Conservation (phyloP, 306 rosid species). For the Acacia melanoxylon region DNA sequence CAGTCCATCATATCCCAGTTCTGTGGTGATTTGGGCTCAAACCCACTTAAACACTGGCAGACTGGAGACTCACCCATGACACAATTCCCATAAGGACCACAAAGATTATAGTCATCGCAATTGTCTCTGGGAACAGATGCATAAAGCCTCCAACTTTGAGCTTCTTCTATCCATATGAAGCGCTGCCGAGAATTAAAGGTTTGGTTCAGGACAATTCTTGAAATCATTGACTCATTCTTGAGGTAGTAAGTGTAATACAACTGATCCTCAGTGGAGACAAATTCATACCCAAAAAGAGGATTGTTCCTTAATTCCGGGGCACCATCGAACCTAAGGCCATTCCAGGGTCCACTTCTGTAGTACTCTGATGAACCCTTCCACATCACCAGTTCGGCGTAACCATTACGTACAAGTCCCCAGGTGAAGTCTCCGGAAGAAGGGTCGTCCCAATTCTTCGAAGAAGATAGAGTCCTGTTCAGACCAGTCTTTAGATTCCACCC, state of each 20-base stretch:
- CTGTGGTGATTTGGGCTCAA: conserved; percentile 41
- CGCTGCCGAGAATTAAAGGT: conserved; percentile 29
- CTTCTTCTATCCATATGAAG: conserved; percentile 40
- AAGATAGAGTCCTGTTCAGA: conserved; percentile 30
- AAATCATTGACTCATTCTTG: conserved; percentile 35
- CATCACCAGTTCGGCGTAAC: conserved; percentile 40
- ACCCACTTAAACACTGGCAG: conserved; percentile 53
- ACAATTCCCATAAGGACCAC: conserved; percentile 54
- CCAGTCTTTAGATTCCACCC: conserved; percentile 54
- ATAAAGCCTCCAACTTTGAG: conserved; percentile 45
- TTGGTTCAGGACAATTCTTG: conserved; percentile 52
- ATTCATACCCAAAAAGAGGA: conserved; percentile 35
- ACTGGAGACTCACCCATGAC: conserved; percentile 35
- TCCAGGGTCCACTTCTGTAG: conserved; percentile 53
- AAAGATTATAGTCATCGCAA: conserved; percentile 49
- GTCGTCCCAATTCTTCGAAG: conserved; percentile 52
- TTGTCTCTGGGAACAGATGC: conserved; percentile 46
- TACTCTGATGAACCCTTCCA: conserved; percentile 33
- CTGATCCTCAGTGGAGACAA: conserved; percentile 43
- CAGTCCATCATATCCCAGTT: conserved; percentile 55
- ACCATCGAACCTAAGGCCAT: conserved; percentile 45
- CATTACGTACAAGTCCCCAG: conserved; percentile 32
- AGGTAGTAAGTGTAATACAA: conserved; percentile 44
- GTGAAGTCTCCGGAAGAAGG: conserved; percentile 53
- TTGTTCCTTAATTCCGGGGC: conserved; percentile 31